A percentile compares a stretch with the other conserved stretches of the same genome.
Conservation (phyloP, 1,139 yeast species). For the Taiozyma onychis region DNA sequence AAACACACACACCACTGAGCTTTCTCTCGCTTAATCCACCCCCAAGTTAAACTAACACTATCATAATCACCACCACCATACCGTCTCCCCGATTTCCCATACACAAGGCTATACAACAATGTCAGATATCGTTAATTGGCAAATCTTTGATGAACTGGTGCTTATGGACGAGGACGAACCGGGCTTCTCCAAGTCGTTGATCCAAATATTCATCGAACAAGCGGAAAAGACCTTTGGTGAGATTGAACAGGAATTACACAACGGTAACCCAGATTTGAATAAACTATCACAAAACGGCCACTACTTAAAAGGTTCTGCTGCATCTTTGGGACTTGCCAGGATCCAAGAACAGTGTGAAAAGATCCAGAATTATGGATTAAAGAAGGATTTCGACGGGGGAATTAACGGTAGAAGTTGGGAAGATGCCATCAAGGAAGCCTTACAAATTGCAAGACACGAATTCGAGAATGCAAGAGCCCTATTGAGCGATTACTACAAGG, state of each 20-base stretch:
- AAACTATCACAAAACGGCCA: constrained; percentile 79
- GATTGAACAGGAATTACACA: constrained; percentile 51
- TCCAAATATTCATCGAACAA: constrained; percentile 83
- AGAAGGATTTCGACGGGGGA: constrained; percentile 31
- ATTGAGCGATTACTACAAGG: constrained; percentile 53
- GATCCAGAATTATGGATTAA: constrained; percentile 83
- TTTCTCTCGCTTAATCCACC: no score
- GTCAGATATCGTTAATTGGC: constrained; percentile 76
- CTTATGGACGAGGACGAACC: constrained; percentile 91
- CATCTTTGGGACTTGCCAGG: constrained; percentile 80
- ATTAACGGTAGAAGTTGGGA: constrained; percentile 25
- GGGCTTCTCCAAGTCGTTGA: constrained; percentile 71
- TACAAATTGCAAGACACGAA: constrained; percentile 50
- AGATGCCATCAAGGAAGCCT: constrained; percentile 41
- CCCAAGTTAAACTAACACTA: no score
- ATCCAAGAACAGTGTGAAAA: constrained; percentile 87
- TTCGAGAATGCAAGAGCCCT: constrained; percentile 52
- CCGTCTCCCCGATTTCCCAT: no score
- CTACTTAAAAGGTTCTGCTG: constrained; percentile 91
- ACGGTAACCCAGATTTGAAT: constrained; percentile 39
- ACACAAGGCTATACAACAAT: neutral
- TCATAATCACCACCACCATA: no score
- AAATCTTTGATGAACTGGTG: constrained; percentile 78
- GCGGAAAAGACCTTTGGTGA: constrained; percentile 74
- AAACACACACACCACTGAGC: no score